Base-by-base conservation (phyloP, 2,329 filamentous ascomycete genomes). In the Fusarium praegraminearum region DNA sequence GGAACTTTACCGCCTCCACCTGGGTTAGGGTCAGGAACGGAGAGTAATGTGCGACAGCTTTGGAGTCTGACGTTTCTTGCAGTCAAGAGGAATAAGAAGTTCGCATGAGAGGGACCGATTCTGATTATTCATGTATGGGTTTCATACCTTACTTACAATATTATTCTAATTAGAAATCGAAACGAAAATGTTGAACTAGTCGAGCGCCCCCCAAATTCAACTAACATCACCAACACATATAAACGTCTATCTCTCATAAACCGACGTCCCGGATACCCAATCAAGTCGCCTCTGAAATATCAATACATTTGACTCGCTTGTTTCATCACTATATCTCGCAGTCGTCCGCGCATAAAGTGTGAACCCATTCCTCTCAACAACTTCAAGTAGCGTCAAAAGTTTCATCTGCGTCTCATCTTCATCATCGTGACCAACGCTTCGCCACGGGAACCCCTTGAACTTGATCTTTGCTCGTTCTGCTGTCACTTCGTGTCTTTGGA, bases 51-150 rank as follows among this genome's bases (percentile, higher is more conserved):
- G 5, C 33, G 69, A 5, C 69, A 72, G n/a, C 46, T 72, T 2
- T 72, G 70, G 70, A 72, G 70, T 44, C 43, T 72, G 11, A 68
- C 61, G 2, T 72, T 72, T 9, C 54, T 72, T 6, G 69, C 70
- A 1, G 63, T 72, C 1, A 72, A 46, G 28, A 65, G 69, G n/a
- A 62, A 66, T 1, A 47, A 44, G 7, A 3, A 4, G 0, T 67
- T 57, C 22, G 20, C 15, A 1, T 62, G 3, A 41, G 7, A 3
- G 16, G 11, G 1, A 12, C 6, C 35, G 24, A 7, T 6, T 2
- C 7, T 44, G 12, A 9, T n/a, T n/a, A n/a, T n/a, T n/a, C n/a
- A n/a, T n/a, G n/a, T n/a, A n/a, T n/a, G n/a, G n/a, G n/a, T n/a
- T n/a, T n/a, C n/a, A n/a, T n/a, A n/a, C n/a, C n/a, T n/a, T n/a